phyloP scores from a whole-genome alignment of 108 stramenopile genomes.

The Craspedostauros australis region DNA sequence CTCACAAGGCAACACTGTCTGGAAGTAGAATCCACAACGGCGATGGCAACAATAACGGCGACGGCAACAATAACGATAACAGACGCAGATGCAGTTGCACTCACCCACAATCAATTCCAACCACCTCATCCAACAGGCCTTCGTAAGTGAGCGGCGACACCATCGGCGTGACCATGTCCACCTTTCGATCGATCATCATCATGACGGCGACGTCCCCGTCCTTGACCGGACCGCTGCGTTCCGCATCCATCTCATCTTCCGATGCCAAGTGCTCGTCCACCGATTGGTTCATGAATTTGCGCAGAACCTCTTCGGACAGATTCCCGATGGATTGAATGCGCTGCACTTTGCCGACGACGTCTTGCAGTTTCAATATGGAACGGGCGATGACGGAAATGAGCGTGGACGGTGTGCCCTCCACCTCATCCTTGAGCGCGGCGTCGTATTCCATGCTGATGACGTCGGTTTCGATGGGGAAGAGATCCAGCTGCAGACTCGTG shows the following conservation, averaged over 20 bases:
- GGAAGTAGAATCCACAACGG: not conserved
- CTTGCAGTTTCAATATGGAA: conserved; percentile 71
- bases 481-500: conserved; percentile 35
- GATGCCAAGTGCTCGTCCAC: conserved; percentile 51
- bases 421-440: conserved; percentile 28
- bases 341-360: conserved; percentile 57
- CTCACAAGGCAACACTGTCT: not conserved
- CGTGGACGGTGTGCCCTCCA: conserved; percentile 55
- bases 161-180: conserved; percentile 92
- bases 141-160: conserved; percentile 95
- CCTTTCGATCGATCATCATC: conserved; percentile 83
- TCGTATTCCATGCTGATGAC: conserved; percentile 36
- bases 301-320: conserved; percentile 64
- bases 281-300: conserved; percentile 50
- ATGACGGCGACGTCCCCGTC: conserved; percentile 56
- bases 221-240: not conserved
- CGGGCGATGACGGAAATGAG: conserved; percentile 57
- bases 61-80: not conserved
- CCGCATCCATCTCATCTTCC: not conserved
- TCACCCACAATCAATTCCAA: conserved; percentile 78
- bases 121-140: conserved; percentile 88
- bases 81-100: not conserved
- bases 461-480: conserved; percentile 49
- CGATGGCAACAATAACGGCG: too few species aligned
- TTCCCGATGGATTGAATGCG: conserved; percentile 67